phyloP scores from a whole-genome alignment of 179 eudicot species.

The Spinacia oleracea region DNA sequence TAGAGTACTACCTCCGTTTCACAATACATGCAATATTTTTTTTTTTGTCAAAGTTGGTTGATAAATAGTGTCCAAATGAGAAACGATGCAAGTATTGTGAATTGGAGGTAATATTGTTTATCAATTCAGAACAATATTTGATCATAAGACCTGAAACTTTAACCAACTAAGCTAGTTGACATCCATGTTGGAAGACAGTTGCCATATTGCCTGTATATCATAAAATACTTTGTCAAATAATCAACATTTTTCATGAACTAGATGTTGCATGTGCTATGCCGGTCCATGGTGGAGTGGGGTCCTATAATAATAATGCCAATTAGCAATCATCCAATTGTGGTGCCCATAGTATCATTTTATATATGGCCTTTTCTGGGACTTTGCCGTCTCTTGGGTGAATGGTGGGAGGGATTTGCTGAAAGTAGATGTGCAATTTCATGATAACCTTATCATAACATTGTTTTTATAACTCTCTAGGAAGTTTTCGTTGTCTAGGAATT shows the following conservation, averaged over 20 bases:
- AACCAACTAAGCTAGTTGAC: too few relatives aligned
- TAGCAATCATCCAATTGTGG: conserved; percentile 1
- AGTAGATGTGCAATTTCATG: conserved; percentile 6
- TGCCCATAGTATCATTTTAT: background rate
- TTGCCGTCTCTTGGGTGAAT: background rate
- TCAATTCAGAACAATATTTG: too few relatives aligned
- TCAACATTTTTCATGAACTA: background rate
- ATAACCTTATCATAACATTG: background rate
- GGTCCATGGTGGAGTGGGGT: conserved; percentile 1
- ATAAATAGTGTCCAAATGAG: too few relatives aligned
- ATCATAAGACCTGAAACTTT: too few relatives aligned
- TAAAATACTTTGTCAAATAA: background rate
- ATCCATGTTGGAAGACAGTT: too few relatives aligned
- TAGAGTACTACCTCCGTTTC: too few relatives aligned
- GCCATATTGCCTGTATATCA: too few relatives aligned
- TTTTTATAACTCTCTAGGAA: background rate
- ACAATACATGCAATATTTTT: too few relatives aligned
- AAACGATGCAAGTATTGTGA: too few relatives aligned
- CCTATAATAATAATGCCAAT: background rate
- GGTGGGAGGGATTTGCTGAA: conserved; percentile 13
- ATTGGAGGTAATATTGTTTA: too few relatives aligned
- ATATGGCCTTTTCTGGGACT: conserved; percentile 2
- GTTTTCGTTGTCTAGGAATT: background rate
- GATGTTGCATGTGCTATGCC: conserved; percentile 26
- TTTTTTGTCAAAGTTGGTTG: too few relatives aligned